Percentiles rank a stretch among this genome's conserved stretches.
Conservation (phyloP, 192 early-diverging fungal species). For the Backusella australiensis region DNA sequence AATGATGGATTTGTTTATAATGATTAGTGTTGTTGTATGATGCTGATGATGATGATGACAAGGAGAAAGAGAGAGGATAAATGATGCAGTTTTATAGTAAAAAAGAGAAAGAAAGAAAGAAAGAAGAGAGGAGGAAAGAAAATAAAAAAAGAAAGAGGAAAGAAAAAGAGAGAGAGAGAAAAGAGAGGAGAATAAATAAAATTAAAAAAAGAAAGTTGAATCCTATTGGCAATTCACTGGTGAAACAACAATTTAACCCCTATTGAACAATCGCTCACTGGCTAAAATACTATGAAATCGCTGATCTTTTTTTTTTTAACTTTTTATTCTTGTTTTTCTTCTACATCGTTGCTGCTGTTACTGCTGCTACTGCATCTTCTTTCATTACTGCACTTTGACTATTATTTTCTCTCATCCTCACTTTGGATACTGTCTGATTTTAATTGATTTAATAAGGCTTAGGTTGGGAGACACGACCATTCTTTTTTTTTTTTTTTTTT, state of each 20-base stretch:
- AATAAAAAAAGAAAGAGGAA: too few species aligned
- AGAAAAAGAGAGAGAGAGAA: neutral
- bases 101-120: neutral
- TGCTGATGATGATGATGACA: neutral
- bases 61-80: neutral
- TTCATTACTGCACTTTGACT: neutral
- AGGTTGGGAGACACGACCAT: neutral
- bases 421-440: neutral
- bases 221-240: neutral
- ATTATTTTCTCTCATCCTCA: neutral
- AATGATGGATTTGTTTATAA: too few species aligned
- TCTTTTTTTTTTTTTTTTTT: too few species aligned
- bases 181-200: constrained; percentile 5
- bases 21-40: too few species aligned
- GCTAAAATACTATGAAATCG: neutral
- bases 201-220: constrained; percentile 4
- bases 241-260: constrained; percentile 7
- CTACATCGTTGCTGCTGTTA: neutral
- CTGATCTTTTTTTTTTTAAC: neutral
- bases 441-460: neutral
- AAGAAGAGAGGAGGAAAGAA: neutral
- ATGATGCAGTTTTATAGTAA: neutral
- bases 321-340: neutral
- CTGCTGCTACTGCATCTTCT: neutral
- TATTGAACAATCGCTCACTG: neutral